Evolutionary conservation across 208 protist genomes (phyloP).

Genomic region (Strigomonas galati): DNA sequence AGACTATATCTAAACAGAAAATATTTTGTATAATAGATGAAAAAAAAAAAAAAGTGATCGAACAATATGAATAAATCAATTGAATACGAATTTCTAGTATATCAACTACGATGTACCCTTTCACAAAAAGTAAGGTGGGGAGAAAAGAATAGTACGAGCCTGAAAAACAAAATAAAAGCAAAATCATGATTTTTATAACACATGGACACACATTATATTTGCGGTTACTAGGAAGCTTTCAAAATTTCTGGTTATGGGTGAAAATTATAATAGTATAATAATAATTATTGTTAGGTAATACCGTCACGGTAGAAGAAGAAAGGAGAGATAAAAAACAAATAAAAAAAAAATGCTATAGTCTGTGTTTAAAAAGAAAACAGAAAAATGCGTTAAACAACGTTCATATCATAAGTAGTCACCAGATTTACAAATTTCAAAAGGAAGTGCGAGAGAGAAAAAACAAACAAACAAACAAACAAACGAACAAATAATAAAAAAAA

Average conservation of each 20-base stretch:
- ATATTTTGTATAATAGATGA: constrained; percentile 3
- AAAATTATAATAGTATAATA: no score
- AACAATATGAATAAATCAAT: no score
- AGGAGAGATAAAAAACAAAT: constrained; percentile 20
- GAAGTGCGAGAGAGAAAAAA: constrained; percentile 2
- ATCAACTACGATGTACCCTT: no score
- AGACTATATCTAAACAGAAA: neutral
- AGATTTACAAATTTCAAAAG: neutral
- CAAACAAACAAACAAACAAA: constrained; percentile 2
- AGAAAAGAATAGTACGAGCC: no score
- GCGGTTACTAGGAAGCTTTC: no score
- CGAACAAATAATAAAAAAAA: constrained; percentile 9
- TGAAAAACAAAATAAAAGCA: constrained; percentile 6
- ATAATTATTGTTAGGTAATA: constrained; percentile 7
- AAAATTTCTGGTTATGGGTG: no score
- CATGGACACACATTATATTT: no score
- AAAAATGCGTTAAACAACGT: neutral
- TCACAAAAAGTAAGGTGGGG: no score
- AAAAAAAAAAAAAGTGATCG: constrained; percentile 9
- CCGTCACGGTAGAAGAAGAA: neutral
- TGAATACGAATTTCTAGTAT: neutral
- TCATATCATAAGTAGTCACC: neutral
- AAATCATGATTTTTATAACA: neutral
- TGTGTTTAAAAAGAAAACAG: neutral
- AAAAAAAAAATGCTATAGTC: neutral